Percentiles rank a stretch among this genome's conserved stretches.
Evolutionary conservation across 345 rosid species (phyloP).

Genomic region (Aquilaria sinensis): DNA sequence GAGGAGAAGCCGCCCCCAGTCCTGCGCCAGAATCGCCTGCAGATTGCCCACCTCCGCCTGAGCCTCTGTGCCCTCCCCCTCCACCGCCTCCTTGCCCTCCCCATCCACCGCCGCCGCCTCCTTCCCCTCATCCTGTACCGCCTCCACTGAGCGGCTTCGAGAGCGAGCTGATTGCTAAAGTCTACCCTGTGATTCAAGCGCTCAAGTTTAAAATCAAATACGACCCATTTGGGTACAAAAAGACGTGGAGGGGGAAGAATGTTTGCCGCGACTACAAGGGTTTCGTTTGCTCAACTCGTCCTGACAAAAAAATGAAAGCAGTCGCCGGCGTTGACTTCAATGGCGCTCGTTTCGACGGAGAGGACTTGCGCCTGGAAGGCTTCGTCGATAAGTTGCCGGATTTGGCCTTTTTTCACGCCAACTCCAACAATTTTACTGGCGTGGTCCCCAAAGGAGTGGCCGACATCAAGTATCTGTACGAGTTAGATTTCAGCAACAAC

Average conservation of each 20-base stretch:
- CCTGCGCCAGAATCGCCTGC: conserved; percentile 9
- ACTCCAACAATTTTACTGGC: conserved; percentile 36
- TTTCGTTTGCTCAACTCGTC: conserved; percentile 24
- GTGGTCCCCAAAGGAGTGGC: conserved; percentile 8
- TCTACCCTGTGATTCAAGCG: conserved; percentile 14
- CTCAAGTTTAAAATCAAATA: conserved; percentile 2
- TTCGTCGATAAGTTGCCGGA: conserved; percentile 30
- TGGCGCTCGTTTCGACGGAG: conserved; percentile 20
- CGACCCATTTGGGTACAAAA: conserved; percentile 15
- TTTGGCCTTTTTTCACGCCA: conserved; percentile 45
- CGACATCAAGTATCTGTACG: conserved; percentile 26
- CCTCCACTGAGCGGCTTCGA: not conserved
- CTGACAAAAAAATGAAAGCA: conserved; percentile 14
- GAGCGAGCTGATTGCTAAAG: conserved; percentile 1
- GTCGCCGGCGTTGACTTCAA: conserved; percentile 43
- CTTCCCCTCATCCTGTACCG: not conserved
- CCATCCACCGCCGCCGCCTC: not conserved
- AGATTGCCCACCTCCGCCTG: conserved; percentile 3
- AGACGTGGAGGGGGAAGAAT: conserved; percentile 17
- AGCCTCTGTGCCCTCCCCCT: conserved; percentile 5
- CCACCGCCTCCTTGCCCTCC: conserved; percentile 9
- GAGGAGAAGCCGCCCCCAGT: conserved; percentile 1
- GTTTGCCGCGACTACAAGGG: conserved; percentile 30
- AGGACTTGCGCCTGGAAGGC: conserved; percentile 4
- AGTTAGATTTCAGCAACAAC: conserved; percentile 62